Evolutionary conservation across 2,329 filamentous ascomycete species (phyloP).

Genomic region (Aspergillus hortae): DNA sequence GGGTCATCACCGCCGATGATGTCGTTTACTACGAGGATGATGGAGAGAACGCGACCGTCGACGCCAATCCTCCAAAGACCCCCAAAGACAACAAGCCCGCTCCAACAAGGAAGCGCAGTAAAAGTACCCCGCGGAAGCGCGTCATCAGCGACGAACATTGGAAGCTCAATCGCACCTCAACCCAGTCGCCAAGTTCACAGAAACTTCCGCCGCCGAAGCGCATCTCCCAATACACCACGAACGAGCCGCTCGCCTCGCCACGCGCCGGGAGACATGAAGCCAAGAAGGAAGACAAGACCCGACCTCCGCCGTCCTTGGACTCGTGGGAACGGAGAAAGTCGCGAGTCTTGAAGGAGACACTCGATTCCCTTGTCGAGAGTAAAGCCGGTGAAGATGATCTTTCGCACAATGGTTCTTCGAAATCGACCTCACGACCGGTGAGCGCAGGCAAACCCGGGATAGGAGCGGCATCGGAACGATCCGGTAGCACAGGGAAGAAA

Average conservation of each 20-base stretch:
- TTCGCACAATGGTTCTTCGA: constrained; percentile 15
- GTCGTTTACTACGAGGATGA: constrained; percentile 56
- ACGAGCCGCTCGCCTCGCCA: constrained; percentile 24
- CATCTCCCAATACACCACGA: constrained; percentile 38
- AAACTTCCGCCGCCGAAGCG: constrained; percentile 35
- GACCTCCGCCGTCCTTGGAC: constrained; percentile 21
- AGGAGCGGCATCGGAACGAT: constrained; percentile 20
- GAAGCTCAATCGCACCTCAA: constrained; percentile 51
- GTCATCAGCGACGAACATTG: constrained; percentile 93
- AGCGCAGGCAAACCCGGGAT: constrained; percentile 21
- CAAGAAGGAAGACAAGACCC: constrained; percentile 22
- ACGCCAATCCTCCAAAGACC: constrained; percentile 20
- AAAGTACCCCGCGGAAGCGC: constrained; percentile 76
- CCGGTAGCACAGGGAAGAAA: constrained; percentile 21
- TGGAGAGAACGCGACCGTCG: constrained; percentile 27
- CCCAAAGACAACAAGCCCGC: constrained; percentile 22
- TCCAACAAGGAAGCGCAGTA: constrained; percentile 35
- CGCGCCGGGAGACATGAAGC: constrained; percentile 25
- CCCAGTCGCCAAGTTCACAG: constrained; percentile 25
- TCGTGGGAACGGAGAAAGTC: constrained; percentile 23
- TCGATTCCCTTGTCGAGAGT: constrained; percentile 19
- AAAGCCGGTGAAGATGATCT: constrained; percentile 16
- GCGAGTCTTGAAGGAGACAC: constrained; percentile 15
- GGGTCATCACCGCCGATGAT: constrained; percentile 60
- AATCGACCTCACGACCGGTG: constrained; percentile 18